Percentiles rank a stretch among this genome's conserved stretches.
These are phyloP conservation scores for Trichomonascaceae sp. DNA, from an alignment of 1,139 yeast species.

Conservation along the genomic window DNA sequence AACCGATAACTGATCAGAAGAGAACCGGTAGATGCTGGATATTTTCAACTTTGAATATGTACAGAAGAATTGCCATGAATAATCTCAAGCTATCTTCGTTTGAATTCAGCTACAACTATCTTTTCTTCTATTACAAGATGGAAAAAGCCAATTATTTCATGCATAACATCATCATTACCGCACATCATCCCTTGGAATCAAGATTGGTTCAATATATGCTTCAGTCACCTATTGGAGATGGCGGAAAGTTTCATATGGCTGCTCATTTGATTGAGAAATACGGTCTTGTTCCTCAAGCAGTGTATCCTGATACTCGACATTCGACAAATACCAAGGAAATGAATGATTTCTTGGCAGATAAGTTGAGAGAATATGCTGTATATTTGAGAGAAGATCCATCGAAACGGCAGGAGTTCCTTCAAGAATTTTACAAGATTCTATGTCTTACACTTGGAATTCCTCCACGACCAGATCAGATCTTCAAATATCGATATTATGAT, in stretches of 20 bases:
- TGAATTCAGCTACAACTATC: constrained; percentile 54
- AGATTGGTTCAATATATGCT: constrained; percentile 60
- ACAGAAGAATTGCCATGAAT: constrained; percentile 47
- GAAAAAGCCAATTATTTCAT: constrained; percentile 72
- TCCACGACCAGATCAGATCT: constrained; percentile 60
- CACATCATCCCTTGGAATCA: constrained; percentile 56
- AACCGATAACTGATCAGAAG: constrained; percentile 49
- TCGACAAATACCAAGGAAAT: constrained; percentile 52
- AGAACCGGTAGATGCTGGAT: constrained; percentile 59
- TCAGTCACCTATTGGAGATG: constrained; percentile 62
- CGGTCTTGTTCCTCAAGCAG: constrained; percentile 67
- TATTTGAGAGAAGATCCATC: constrained; percentile 45
- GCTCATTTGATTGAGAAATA: constrained; percentile 67
- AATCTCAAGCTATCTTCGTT: constrained; percentile 46
- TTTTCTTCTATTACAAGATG: constrained; percentile 59
- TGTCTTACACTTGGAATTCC: constrained; percentile 70
- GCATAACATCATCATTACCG: constrained; percentile 66
- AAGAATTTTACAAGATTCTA: constrained; percentile 56
- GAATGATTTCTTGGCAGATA: constrained; percentile 57
- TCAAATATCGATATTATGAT: constrained; percentile 69
- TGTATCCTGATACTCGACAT: constrained; percentile 67
- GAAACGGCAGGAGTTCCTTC: constrained; percentile 46
- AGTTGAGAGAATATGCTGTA: constrained; percentile 71
- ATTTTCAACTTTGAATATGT: constrained; percentile 54
- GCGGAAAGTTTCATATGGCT: constrained; percentile 85